phyloP scores from a whole-genome alignment of 345 rosid genomes.

The Turritis glabra region DNA sequence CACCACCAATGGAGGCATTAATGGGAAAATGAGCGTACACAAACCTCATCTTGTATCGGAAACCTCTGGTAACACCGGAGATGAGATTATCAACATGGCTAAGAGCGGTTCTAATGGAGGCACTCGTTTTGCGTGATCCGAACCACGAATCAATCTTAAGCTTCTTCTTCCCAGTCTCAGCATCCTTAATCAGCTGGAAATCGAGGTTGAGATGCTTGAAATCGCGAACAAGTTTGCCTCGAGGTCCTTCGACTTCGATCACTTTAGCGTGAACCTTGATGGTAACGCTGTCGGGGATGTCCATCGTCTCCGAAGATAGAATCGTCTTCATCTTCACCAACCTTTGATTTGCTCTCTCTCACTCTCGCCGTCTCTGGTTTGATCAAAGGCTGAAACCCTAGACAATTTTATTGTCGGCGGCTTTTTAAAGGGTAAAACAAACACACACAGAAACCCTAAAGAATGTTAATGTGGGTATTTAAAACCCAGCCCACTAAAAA shows the following conservation, averaged over 20 bases:
- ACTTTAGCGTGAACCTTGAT: constrained; percentile 54
- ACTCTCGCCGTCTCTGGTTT: neutral
- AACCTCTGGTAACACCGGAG: constrained; percentile 56
- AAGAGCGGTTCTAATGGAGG: constrained; percentile 47
- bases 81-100: constrained; percentile 48
- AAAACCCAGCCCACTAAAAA: neutral
- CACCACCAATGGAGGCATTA: constrained; percentile 50
- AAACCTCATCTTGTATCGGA: constrained; percentile 60
- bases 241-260: constrained; percentile 43
- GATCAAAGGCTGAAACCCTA: neutral
- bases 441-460: neutral
- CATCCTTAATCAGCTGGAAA: constrained; percentile 48
- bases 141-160: constrained; percentile 48
- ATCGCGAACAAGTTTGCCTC: constrained; percentile 45
- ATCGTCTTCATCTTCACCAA: constrained; percentile 38
- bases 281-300: constrained; percentile 56
- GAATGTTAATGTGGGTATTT: neutral
- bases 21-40: constrained; percentile 60
- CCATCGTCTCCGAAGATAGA: constrained; percentile 58
- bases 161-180: constrained; percentile 34
- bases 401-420: neutral
- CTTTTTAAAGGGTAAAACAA: too few species aligned
- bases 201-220: constrained; percentile 59
- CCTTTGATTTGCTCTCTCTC: neutral
- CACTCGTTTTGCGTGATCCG: constrained; percentile 44